These are phyloP conservation scores for Cicer arietinum DNA, from an alignment of 306 rosid genomes.

Conservation along the genomic window DNA sequence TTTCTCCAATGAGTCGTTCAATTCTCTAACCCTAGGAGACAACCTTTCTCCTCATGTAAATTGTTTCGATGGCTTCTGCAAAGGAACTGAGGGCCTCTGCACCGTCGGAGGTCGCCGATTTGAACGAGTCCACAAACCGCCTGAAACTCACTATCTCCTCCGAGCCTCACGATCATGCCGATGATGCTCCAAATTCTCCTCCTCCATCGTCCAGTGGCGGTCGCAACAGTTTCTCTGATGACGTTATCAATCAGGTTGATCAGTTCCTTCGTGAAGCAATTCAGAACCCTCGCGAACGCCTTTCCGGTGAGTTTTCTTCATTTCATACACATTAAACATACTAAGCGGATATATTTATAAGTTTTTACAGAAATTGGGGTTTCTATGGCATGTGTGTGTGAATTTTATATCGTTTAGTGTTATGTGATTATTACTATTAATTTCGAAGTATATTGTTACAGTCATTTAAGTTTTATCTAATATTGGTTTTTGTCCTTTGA, in stretches of 20 bases:
- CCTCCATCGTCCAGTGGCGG: constrained; percentile 42
- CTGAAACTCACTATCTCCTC: constrained; percentile 69
- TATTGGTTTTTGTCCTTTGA: no score
- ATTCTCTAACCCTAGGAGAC: constrained; percentile 45
- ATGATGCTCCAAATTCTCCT: constrained; percentile 22
- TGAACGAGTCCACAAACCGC: constrained; percentile 77
- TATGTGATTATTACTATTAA: no score
- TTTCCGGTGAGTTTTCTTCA: constrained; percentile 64
- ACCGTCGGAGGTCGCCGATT: constrained; percentile 83
- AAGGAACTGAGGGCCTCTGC: constrained; percentile 83
- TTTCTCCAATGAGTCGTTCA: constrained; percentile 31
- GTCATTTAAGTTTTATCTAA: no score
- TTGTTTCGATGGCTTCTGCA: constrained; percentile 68
- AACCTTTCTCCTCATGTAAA: constrained; percentile 8
- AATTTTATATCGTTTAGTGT: no score
- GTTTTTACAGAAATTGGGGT: background rate
- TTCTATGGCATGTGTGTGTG: no score
- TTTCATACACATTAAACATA: background rate
- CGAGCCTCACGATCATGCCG: constrained; percentile 6
- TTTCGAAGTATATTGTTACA: no score
- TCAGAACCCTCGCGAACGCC: constrained; percentile 94
- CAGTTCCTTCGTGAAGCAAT: constrained; percentile 91
- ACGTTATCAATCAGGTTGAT: constrained; percentile 70
- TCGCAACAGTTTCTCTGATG: constrained; percentile 56
- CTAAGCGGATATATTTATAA: background rate